phyloP scores from a whole-genome alignment of 225 moss, liverwort and hornwort genomes.

The Polytrichum formosum region DNA sequence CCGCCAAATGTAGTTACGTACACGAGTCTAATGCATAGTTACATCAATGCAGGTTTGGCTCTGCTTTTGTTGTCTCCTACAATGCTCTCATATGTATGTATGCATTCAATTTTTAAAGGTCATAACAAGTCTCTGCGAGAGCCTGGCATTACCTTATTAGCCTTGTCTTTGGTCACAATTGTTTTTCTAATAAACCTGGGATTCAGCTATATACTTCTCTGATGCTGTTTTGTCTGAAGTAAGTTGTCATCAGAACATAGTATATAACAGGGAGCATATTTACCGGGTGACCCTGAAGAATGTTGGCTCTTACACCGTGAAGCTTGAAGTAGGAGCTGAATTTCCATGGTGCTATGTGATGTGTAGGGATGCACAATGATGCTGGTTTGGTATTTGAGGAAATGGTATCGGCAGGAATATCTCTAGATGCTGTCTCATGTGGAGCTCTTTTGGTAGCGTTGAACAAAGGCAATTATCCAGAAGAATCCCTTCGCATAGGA shows the following conservation, averaged over 20 bases:
- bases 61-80: too few species aligned
- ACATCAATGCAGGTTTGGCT: slow-evolving; percentile 67
- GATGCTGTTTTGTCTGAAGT: too few species aligned
- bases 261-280: slow-evolving; percentile 5
- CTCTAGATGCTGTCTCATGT: slow-evolving; percentile 68
- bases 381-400: slow-evolving; percentile 66
- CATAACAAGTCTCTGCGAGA: too few species aligned
- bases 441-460: slow-evolving; percentile 58
- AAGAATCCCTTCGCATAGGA: slow-evolving; percentile 58
- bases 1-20: slow-evolving; percentile 82
- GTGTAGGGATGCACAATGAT: slow-evolving; percentile 55
- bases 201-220: too few species aligned
- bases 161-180: slow-evolving; percentile 1
- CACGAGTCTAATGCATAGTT: slow-evolving; percentile 65
- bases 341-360: neutral
- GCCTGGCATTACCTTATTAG: too few species aligned
- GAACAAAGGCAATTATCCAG: slow-evolving; percentile 65
- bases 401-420: slow-evolving; percentile 60
- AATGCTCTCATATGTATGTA: too few species aligned
- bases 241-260: neutral
- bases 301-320: too few species aligned
- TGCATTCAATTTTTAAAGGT: too few species aligned
- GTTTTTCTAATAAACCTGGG: slow-evolving; percentile 2
- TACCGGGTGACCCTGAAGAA: neutral
- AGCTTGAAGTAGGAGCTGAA: neutral